These are phyloP conservation scores for Ophiocordyceps camponoti-rufipedis DNA, from an alignment of 2,329 filamentous ascomycete genomes.

Conservation along the genomic window DNA sequence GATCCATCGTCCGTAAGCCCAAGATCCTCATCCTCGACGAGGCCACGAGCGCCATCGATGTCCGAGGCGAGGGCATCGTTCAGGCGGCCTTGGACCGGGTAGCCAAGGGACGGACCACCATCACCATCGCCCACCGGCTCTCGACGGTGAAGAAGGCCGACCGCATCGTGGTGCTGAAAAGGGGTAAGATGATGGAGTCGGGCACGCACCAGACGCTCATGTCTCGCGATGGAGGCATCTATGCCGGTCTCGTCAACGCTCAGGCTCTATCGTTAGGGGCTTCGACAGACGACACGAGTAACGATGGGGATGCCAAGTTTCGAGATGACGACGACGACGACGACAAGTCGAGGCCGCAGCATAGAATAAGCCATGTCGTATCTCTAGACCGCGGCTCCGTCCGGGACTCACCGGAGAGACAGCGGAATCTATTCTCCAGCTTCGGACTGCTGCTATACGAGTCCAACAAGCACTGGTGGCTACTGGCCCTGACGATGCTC, in stretches of 20 bases:
- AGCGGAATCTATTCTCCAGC: slow-evolving; percentile 28
- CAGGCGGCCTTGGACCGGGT: slow-evolving; percentile 45
- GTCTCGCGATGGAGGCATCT: slow-evolving; percentile 38
- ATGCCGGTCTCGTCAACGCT: slow-evolving; percentile 47
- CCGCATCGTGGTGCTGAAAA: slow-evolving; percentile 57
- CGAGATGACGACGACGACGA: slow-evolving; percentile 5
- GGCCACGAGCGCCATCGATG: slow-evolving; percentile 49
- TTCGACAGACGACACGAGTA: slow-evolving; percentile 16
- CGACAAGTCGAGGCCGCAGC: slow-evolving; percentile 18
- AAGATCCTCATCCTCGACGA: slow-evolving; percentile 60
- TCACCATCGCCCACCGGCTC: slow-evolving; percentile 57
- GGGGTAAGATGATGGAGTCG: slow-evolving; percentile 52
- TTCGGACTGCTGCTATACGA: slow-evolving; percentile 40
- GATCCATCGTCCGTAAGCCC: slow-evolving; percentile 55
- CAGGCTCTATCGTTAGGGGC: slow-evolving; percentile 39
- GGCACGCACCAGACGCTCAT: slow-evolving; percentile 62
- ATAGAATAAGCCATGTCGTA: slow-evolving; percentile 25
- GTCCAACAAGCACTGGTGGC: slow-evolving; percentile 29
- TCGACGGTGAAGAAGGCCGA: slow-evolving; percentile 65
- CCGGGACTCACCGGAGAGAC: slow-evolving; percentile 9
- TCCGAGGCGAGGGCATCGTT: slow-evolving; percentile 37
- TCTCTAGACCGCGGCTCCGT: slow-evolving; percentile 12
- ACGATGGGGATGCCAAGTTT: slow-evolving; percentile 12
- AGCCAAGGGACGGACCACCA: slow-evolving; percentile 45
- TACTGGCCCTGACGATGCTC: slow-evolving; percentile 30